Base-by-base conservation (phyloP, 1,139 yeast genomes). In the Yamadazyma atmosphaerica region DNA sequence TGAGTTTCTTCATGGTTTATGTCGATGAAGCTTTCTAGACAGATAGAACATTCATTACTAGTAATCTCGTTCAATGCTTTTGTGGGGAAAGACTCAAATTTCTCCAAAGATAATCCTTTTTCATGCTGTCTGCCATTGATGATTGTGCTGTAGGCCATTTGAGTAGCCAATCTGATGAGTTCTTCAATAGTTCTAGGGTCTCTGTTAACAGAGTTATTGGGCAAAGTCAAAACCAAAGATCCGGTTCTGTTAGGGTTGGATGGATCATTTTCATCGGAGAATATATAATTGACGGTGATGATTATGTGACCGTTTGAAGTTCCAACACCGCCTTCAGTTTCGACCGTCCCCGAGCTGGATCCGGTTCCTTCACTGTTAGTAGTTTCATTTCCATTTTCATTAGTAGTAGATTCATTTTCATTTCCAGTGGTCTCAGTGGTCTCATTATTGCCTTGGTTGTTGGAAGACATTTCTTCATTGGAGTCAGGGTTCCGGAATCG, bases 141-240 rank as follows among this genome's bases (percentile, higher is more conserved):
- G 22, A 82, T 76, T 14, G 86, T 78, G 25, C 81, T 65, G 52
- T 82, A 71, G 0, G 89, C 89, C 63, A 83, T 73, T 35, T 80
- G 81, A 0, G 89, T 82, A 1, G 89, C 89, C 40, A 83, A 61
- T 23, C 83, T 66, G 10, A 83, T 77, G 42, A 83, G 71, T 40
- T 74, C 79, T 51, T 75, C 79, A 25, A 78, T 67, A 25, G 74
- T 72, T 25, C 70, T 63, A 11, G 80, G 81, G 46, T 74, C 77
- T 33, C 77, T 58, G 42, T 79, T 79, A 24, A 74, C 71, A 1
- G 82, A 74, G 35, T 79, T 79, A 49, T 81, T 81, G 12, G 88
- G 86, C 32, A 83, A 76, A 22, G 83, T 79, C 53, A 83, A 62
- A 43, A 79, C 67, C 42, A 81, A 59, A 2, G 83, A 73, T 0